Conservation (phyloP, 352 stramenopile genomes). For the Pythium insidiosum region DNA sequence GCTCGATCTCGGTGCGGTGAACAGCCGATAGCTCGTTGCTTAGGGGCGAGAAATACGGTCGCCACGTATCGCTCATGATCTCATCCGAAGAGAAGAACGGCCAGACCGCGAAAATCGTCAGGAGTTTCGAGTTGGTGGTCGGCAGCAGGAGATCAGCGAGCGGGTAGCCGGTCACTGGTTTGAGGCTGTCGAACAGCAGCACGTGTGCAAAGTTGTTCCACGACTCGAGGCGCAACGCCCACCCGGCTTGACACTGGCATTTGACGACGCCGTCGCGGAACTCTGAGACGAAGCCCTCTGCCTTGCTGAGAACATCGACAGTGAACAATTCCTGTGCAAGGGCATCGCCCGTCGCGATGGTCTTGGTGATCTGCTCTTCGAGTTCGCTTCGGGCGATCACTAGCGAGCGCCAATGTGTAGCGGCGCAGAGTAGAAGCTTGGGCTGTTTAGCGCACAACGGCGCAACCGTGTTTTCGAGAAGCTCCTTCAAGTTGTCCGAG, state of each 20-base stretch:
- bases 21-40: not conserved
- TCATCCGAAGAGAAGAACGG: not conserved
- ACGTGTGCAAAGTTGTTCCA: not conserved
- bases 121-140: not conserved
- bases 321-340: too few species aligned
- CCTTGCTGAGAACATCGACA: too few species aligned
- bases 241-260: too few species aligned
- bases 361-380: not conserved
- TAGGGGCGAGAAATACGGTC: not conserved
- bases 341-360: not conserved
- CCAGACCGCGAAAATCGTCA: not conserved
- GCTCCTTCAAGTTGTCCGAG: not conserved
- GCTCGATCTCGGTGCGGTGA: not conserved
- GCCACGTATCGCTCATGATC: not conserved
- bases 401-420: too few species aligned
- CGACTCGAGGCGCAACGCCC: not conserved
- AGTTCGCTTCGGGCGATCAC: not conserved
- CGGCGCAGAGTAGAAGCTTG: too few species aligned
- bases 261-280: not conserved
- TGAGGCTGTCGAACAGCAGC: not conserved
- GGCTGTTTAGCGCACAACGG: too few species aligned
- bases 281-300: not conserved
- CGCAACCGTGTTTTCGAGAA: too few species aligned
- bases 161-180: not conserved
- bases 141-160: not conserved